Evolutionary conservation across 1,139 yeast species (phyloP).

Genomic region (Lodderomyces metapsilosis): DNA sequence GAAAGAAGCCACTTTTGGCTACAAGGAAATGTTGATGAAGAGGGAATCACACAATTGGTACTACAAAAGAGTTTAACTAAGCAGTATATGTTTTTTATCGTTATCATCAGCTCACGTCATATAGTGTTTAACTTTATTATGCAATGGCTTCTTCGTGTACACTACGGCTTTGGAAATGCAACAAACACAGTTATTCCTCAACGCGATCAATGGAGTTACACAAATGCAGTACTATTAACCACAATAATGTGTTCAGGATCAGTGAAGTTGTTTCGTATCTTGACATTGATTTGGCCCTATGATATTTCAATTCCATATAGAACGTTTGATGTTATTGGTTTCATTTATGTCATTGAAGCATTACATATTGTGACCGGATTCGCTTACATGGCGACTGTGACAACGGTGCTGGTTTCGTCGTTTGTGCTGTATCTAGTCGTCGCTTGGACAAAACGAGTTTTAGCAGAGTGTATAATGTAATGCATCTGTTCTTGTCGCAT

Average conservation of each 20-base stretch:
- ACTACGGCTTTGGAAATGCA: slow-evolving; percentile 26
- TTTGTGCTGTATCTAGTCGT: neutral
- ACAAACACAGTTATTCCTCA: slow-evolving; percentile 17
- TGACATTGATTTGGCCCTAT: slow-evolving; percentile 96
- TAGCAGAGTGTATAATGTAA: neutral
- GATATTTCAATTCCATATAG: slow-evolving; percentile 69
- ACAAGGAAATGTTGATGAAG: neutral
- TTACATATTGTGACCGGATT: slow-evolving; percentile 42
- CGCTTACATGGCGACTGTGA: neutral
- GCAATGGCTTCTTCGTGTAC: slow-evolving; percentile 38
- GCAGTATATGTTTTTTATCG: slow-evolving; percentile 69
- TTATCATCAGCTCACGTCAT: slow-evolving; percentile 62
- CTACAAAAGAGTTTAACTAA: slow-evolving; percentile 44
- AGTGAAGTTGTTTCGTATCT: slow-evolving; percentile 82
- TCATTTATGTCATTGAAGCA: slow-evolving; percentile 65
- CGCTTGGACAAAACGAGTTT: neutral
- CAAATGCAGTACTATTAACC: slow-evolving; percentile 48
- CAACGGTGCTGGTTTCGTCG: slow-evolving; percentile 1
- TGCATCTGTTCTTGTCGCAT: too few relatives aligned
- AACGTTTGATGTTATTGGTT: slow-evolving; percentile 61
- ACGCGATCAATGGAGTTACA: slow-evolving; percentile 20
- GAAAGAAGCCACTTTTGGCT: slow-evolving; percentile 43
- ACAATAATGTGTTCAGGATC: slow-evolving; percentile 75
- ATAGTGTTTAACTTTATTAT: slow-evolving; percentile 50
- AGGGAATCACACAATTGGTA: slow-evolving; percentile 19